These are phyloP conservation scores for Corymbia calophylla DNA, from an alignment of 441 rosid species.

Conservation along the genomic window DNA sequence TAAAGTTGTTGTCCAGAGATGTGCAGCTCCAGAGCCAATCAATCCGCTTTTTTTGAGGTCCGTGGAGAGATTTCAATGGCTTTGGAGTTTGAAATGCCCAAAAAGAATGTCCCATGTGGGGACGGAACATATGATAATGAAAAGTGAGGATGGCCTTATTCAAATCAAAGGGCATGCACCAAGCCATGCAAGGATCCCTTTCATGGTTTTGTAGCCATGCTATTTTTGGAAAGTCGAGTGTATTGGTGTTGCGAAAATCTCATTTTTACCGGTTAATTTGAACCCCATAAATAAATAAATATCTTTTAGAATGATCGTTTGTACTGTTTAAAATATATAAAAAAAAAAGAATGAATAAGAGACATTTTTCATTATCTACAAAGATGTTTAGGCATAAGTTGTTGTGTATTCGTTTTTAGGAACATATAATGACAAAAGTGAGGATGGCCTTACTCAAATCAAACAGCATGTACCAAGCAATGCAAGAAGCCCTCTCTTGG, in stretches of 20 bases:
- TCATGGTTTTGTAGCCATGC: not conserved
- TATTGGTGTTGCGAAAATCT: not conserved
- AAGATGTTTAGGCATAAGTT: not conserved
- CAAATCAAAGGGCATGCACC: not conserved
- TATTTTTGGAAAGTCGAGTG: not conserved
- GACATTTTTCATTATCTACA: fast-evolving
- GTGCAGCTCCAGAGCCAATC: not conserved
- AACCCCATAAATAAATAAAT: not conserved
- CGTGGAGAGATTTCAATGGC: not conserved
- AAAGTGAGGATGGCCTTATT: not conserved
- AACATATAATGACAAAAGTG: no score
- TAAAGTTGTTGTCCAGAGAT: not conserved
- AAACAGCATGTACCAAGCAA: no score
- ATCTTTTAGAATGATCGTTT: not conserved
- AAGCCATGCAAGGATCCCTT: not conserved
- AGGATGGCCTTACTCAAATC: no score
- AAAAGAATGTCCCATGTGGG: not conserved
- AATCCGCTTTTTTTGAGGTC: not conserved
- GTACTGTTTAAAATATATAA: not conserved
- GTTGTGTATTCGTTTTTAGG: not conserved
- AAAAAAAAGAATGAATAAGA: not conserved
- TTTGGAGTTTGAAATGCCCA: not conserved
- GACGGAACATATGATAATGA: not conserved
- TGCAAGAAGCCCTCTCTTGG: no score
- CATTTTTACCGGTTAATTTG: not conserved